A percentile compares a stretch with the other conserved stretches of the same genome.
These are phyloP conservation scores for Brasenia schreberi DNA, from an alignment of 164 flowering plant species.

Conservation along the genomic window DNA sequence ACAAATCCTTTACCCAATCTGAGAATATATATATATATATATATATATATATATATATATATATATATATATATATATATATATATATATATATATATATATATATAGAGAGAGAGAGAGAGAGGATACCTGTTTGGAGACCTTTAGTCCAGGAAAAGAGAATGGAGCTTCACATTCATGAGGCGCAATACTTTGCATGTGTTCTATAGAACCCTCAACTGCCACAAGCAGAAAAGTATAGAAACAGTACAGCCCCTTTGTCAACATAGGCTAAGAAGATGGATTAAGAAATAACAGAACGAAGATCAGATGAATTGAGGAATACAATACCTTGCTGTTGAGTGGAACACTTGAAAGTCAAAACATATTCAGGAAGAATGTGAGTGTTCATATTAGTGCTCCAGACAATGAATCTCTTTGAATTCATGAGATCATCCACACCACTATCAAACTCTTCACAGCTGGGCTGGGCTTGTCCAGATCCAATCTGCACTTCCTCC, in stretches of 20 bases:
- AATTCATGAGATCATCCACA: slow-evolving; percentile 35
- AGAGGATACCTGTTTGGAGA: background rate
- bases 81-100: too few relatives aligned
- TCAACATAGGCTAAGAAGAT: background rate
- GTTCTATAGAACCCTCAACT: background rate
- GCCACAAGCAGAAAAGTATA: background rate
- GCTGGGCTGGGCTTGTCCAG: slow-evolving; percentile 31
- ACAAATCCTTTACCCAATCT: too few relatives aligned
- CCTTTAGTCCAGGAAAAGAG: background rate
- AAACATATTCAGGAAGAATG: slow-evolving; percentile 45
- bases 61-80: too few relatives aligned
- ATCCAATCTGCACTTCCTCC: slow-evolving; percentile 35
- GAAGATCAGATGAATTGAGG: background rate
- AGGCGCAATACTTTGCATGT: background rate
- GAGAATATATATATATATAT: too few relatives aligned
- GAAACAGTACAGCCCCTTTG: background rate
- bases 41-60: too few relatives aligned
- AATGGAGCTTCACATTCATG: background rate
- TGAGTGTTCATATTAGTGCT: slow-evolving; percentile 30
- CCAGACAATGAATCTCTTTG: slow-evolving; percentile 46
- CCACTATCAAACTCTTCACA: slow-evolving; percentile 35
- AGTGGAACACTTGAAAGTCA: slow-evolving; percentile 28
- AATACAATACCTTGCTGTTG: slow-evolving; percentile 16
- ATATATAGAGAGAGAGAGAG: background rate
- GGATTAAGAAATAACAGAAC: too few relatives aligned